phyloP scores from a whole-genome alignment of 2,329 filamentous ascomycete genomes.

The Myotisia sp. region DNA sequence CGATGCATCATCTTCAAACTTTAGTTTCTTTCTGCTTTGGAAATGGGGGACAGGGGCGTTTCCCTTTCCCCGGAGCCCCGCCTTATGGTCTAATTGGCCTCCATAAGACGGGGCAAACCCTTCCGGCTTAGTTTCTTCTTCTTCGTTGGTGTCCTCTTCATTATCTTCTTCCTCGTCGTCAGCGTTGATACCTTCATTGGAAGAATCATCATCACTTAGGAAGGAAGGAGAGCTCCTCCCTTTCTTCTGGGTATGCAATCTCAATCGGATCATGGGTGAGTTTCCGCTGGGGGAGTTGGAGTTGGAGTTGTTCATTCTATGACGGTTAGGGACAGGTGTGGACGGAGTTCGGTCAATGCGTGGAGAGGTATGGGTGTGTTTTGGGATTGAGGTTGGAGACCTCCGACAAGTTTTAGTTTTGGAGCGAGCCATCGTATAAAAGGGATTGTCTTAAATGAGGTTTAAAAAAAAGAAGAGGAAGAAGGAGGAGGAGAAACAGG shows the following conservation, averaged over 20 bases:
- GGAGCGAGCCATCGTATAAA: too few species aligned
- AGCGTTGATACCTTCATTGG: constrained; percentile 27
- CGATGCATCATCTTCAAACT: constrained; percentile 10
- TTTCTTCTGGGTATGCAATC: constrained; percentile 8
- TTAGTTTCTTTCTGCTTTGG: constrained; percentile 23
- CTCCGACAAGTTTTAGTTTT: too few species aligned
- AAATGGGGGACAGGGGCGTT: too few species aligned
- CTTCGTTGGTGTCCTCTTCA: constrained; percentile 27
- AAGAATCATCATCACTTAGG: constrained; percentile 21
- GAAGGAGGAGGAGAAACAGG: too few species aligned
- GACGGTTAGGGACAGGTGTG: too few species aligned
- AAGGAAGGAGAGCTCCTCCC: constrained; percentile 15
- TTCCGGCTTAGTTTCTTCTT: constrained; percentile 31
- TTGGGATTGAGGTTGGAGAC: too few species aligned
- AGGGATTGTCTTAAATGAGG: too few species aligned
- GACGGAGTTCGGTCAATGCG: too few species aligned
- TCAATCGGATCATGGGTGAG: too few species aligned
- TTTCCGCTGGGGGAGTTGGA: constrained; percentile 2
- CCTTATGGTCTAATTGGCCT: constrained; percentile 24
- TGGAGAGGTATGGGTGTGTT: too few species aligned
- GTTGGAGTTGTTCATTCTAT: too few species aligned
- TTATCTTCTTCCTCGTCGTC: constrained; percentile 17
- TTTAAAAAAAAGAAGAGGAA: too few species aligned
- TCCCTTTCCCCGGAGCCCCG: constrained; percentile 24
- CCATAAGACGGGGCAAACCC: constrained; percentile 31